Conservation (phyloP, 1,139 yeast genomes). For the Nakaseomyces bracarensis region DNA sequence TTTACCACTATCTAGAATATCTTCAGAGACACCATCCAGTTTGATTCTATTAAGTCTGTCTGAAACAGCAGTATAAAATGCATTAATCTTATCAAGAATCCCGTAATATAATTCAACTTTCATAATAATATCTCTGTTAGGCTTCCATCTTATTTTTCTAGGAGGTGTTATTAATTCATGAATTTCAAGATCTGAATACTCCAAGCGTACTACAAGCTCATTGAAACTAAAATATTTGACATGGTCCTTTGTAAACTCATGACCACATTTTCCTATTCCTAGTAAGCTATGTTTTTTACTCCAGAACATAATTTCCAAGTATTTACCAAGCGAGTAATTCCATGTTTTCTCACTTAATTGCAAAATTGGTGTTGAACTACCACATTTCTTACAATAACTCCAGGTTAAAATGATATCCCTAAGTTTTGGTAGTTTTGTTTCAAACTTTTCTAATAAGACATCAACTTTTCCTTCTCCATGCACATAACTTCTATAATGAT, state of each 20-base stretch:
- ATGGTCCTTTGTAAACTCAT: constrained; percentile 74
- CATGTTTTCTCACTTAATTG: constrained; percentile 88
- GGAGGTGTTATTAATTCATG: constrained; percentile 76
- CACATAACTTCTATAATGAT: constrained; percentile 81
- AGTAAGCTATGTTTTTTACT: constrained; percentile 40
- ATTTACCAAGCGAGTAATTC: constrained; percentile 89
- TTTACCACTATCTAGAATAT: constrained; percentile 62
- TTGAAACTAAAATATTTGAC: constrained; percentile 78
- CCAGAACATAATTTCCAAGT: constrained; percentile 79
- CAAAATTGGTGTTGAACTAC: constrained; percentile 63
- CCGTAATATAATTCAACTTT: constrained; percentile 56
- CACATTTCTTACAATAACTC: constrained; percentile 84
- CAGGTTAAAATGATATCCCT: constrained; percentile 75
- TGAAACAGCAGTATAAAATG: constrained; percentile 67
- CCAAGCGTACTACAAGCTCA: constrained; percentile 71
- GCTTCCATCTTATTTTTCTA: constrained; percentile 61
- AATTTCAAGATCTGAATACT: constrained; percentile 63
- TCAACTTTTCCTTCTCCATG: constrained; percentile 83
- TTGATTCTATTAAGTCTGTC: constrained; percentile 69
- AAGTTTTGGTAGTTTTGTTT: constrained; percentile 49
- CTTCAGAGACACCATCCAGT: constrained; percentile 65
- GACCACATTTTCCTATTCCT: constrained; percentile 56
- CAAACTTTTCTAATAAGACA: constrained; percentile 57
- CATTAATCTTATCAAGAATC: constrained; percentile 45
- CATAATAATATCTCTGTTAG: constrained; percentile 59